phyloP scores from a whole-genome alignment of 495 filamentous ascomycete genomes.

The Penicillium longicatenatum region DNA sequence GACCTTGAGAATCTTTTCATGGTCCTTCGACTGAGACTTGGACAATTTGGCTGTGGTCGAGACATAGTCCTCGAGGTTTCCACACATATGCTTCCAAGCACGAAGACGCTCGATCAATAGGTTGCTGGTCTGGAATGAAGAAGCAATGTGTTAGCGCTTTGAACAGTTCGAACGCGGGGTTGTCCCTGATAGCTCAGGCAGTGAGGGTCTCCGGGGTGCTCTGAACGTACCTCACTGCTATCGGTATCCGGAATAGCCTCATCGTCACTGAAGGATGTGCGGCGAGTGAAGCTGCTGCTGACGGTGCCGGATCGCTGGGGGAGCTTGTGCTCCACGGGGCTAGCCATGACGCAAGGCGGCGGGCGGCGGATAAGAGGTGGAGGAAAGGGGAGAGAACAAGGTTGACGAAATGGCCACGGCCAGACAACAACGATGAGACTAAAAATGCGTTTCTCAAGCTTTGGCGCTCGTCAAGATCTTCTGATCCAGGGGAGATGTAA shows the following conservation, averaged over 20 bases:
- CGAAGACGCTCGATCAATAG: slow-evolving; percentile 82
- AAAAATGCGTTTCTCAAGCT: neutral
- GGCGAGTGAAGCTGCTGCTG: slow-evolving; percentile 45
- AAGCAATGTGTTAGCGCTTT: slow-evolving; percentile 15
- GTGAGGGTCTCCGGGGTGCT: neutral
- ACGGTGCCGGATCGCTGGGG: slow-evolving; percentile 60
- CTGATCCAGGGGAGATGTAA: neutral
- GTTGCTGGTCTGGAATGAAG: slow-evolving; percentile 59
- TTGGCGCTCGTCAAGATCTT: neutral
- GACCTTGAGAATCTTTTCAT: slow-evolving; percentile 91
- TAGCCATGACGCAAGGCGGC: slow-evolving; percentile 31
- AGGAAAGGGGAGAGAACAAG: slow-evolving; percentile 4
- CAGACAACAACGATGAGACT: neutral
- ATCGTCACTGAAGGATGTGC: slow-evolving; percentile 50
- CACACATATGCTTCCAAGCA: slow-evolving; percentile 94
- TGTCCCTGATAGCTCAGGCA: neutral
- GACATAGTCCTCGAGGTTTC: slow-evolving; percentile 88
- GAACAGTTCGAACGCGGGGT: neutral
- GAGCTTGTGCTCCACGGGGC: slow-evolving; percentile 45
- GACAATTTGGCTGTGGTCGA: slow-evolving; percentile 79
- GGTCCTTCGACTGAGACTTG: slow-evolving; percentile 85
- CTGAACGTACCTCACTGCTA: slow-evolving; percentile 66
- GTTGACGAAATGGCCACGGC: neutral
- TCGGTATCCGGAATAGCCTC: slow-evolving; percentile 77
- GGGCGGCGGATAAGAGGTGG: neutral